phyloP scores from a whole-genome alignment of 2,329 filamentous ascomycete species.

The Bipolaris gigantea region DNA sequence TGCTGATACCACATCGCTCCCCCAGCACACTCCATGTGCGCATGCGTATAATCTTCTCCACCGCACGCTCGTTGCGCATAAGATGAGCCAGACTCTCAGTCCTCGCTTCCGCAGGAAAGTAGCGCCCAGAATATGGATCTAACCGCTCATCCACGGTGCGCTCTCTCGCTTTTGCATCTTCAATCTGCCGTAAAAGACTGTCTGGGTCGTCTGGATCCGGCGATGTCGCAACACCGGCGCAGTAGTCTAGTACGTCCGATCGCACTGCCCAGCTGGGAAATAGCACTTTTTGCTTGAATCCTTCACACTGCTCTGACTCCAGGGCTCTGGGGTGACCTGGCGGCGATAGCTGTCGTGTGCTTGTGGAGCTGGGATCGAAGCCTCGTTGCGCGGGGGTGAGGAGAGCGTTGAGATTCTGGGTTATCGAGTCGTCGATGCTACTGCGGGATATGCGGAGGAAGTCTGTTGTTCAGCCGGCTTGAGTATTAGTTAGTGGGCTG shows the following conservation, averaged over 20 bases:
- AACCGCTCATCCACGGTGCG: conserved; percentile 81
- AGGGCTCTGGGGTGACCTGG: conserved; percentile 55
- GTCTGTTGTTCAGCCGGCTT: conserved; percentile 57
- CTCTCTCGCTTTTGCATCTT: conserved; percentile 70
- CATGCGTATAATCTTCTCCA: conserved; percentile 77
- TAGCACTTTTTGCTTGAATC: conserved; percentile 75
- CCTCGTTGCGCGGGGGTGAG: conserved; percentile 70
- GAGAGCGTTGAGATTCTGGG: conserved; percentile 88
- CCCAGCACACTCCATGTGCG: conserved; percentile 80
- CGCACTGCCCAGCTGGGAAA: conserved; percentile 88
- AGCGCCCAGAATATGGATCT: conserved; percentile 87
- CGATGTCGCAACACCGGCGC: conserved; percentile 80
- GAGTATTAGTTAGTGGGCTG: conserved; percentile 41
- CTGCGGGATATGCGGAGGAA: conserved; percentile 85
- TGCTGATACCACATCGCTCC: conserved; percentile 68
- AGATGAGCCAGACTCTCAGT: conserved; percentile 77
- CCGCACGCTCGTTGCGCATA: conserved; percentile 72
- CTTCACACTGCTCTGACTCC: conserved; percentile 63
- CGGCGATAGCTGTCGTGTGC: conserved; percentile 59
- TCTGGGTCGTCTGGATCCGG: conserved; percentile 88
- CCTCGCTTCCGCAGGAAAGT: conserved; percentile 76
- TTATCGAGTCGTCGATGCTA: conserved; percentile 89
- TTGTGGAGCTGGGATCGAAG: conserved; percentile 81
- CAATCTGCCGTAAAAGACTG: conserved; percentile 66
- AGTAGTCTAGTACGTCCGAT: conserved; percentile 84